Conservation (phyloP, 177 flowering plant genomes). For the Telopea speciosissima region DNA sequence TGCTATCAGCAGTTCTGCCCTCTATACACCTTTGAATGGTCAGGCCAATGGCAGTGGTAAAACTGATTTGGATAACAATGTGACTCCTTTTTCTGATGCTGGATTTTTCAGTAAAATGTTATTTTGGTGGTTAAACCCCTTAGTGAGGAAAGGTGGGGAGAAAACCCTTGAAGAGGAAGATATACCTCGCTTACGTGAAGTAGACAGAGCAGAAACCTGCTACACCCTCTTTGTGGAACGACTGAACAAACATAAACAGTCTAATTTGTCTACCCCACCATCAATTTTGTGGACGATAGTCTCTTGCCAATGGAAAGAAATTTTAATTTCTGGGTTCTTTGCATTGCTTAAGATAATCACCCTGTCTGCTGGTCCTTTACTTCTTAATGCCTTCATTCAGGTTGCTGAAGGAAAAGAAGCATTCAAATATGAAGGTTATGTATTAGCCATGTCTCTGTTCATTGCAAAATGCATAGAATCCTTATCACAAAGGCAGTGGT, state of each 20-base stretch:
- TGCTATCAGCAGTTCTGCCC: neutral
- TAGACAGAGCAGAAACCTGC: conserved; percentile 32
- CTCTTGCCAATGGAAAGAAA: conserved; percentile 27
- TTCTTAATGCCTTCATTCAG: conserved; percentile 40
- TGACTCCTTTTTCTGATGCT: conserved; percentile 36
- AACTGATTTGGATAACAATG: conserved; percentile 11
- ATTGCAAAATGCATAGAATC: conserved; percentile 39
- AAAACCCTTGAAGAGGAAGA: conserved; percentile 34
- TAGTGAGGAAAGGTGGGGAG: conserved; percentile 30
- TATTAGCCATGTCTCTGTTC: conserved; percentile 27
- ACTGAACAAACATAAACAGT: conserved; percentile 13
- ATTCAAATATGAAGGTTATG: conserved; percentile 33
- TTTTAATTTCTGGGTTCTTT: conserved; percentile 35
- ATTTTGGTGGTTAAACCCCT: conserved; percentile 43
- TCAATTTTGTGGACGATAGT: conserved; percentile 31
- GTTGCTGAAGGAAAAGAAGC: conserved; percentile 36
- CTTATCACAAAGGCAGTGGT: conserved; percentile 57
- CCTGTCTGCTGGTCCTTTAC: conserved; percentile 37
- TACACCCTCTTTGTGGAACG: conserved; percentile 25
- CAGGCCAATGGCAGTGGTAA: conserved; percentile 11
- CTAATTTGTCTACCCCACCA: conserved; percentile 10
- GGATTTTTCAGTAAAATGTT: conserved; percentile 29
- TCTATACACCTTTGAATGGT: conserved; percentile 23
- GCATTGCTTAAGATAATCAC: conserved; percentile 34
- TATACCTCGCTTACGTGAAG: conserved; percentile 28